Evolutionary conservation across 495 filamentous ascomycete species (phyloP).

Genomic region (Viridothelium virens): DNA sequence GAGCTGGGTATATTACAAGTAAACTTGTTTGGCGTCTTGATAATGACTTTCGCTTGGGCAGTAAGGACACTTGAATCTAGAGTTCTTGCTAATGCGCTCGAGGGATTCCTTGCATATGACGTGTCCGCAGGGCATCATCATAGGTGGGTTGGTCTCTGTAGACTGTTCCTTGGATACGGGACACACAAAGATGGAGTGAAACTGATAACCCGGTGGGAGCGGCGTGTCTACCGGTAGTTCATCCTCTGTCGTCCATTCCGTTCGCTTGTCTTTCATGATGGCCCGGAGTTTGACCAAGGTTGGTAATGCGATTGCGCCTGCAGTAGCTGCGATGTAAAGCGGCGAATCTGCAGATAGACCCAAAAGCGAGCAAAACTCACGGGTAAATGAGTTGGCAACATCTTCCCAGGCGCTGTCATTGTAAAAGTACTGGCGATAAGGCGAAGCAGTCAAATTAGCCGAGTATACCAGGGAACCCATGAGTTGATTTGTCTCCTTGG

Average conservation of each 20-base stretch:
- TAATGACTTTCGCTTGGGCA: constrained; percentile 77
- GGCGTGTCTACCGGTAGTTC: constrained; percentile 91
- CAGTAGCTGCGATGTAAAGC: constrained; percentile 83
- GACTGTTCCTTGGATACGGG: constrained; percentile 94
- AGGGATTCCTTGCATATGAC: constrained; percentile 83
- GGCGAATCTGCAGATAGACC: constrained; percentile 82
- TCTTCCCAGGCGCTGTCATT: constrained; percentile 68
- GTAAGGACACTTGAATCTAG: constrained; percentile 89
- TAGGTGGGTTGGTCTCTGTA: constrained; percentile 85
- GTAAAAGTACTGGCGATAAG: constrained; percentile 70
- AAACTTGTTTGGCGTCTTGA: constrained; percentile 69
- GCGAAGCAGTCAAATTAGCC: constrained; percentile 58
- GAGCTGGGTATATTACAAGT: constrained; percentile 33
- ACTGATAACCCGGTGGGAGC: constrained; percentile 75
- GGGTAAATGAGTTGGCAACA: constrained; percentile 73
- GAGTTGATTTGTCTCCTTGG: constrained; percentile 68
- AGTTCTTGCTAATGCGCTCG: constrained; percentile 65
- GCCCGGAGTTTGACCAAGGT: constrained; percentile 71
- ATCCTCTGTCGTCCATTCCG: constrained; percentile 86
- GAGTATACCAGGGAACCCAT: constrained; percentile 67
- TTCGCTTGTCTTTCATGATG: constrained; percentile 77
- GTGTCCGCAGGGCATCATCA: constrained; percentile 97
- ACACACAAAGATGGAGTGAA: constrained; percentile 96
- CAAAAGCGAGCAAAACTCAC: constrained; percentile 89
- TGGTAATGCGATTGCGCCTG: constrained; percentile 83